phyloP scores from a whole-genome alignment of 2,329 filamentous ascomycete genomes.

The Fusarium staphyleae region DNA sequence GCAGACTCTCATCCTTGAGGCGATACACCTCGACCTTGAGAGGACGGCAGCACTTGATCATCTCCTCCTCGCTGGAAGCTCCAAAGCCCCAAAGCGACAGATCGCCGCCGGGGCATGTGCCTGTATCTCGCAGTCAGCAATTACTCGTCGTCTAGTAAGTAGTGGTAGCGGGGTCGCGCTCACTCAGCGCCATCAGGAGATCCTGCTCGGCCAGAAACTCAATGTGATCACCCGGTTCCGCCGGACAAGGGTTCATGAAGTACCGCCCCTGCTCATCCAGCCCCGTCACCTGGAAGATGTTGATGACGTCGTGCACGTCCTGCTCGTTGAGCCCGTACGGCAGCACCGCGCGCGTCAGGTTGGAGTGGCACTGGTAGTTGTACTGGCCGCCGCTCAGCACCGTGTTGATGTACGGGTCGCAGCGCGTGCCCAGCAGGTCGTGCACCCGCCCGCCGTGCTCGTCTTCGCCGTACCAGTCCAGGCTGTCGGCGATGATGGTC shows the following conservation, averaged over 20 bases:
- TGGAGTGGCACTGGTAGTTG: constrained; percentile 86
- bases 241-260: constrained; percentile 74
- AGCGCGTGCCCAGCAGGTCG: constrained; percentile 82
- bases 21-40: constrained; percentile 77
- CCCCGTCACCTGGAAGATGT: constrained; percentile 85
- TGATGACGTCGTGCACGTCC: constrained; percentile 85
- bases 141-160: fast-evolving
- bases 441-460: constrained; percentile 73
- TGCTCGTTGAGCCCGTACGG: constrained; percentile 72
- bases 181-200: constrained; percentile 66
- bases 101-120: constrained; percentile 82
- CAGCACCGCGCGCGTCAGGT: constrained; percentile 75
- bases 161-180: constrained; percentile 22
- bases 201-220: constrained; percentile 85
- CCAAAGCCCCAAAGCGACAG: constrained; percentile 84
- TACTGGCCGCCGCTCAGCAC: constrained; percentile 75
- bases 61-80: constrained; percentile 69
- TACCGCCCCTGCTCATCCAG: constrained; percentile 75
- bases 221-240: constrained; percentile 64
- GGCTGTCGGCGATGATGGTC: constrained; percentile 73
- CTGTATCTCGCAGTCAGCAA: constrained; percentile 41
- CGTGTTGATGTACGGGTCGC: constrained; percentile 83
- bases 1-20: constrained; percentile 60
- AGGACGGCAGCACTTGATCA: constrained; percentile 74
- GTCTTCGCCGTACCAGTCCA: constrained; percentile 67